Evolutionary conservation across 2,329 filamentous ascomycete genomes (phyloP).

Genomic region (Chrysosporium queenslandicum): DNA sequence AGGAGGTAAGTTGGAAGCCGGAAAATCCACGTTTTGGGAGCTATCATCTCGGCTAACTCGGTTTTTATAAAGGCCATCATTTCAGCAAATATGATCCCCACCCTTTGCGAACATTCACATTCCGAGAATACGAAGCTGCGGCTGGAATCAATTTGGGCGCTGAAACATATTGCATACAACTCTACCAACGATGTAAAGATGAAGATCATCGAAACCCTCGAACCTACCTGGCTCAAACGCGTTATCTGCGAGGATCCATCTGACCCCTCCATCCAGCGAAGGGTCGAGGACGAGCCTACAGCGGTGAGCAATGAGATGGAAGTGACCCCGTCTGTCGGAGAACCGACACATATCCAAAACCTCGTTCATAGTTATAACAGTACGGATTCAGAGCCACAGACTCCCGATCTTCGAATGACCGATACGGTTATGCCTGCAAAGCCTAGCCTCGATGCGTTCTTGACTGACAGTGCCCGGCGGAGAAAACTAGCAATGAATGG

Average conservation of each 20-base stretch:
- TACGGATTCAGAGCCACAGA: conserved; percentile 13
- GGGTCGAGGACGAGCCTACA: conserved; percentile 27
- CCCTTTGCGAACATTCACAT: conserved; percentile 74
- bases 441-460: conserved; percentile 30
- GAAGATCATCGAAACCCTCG: conserved; percentile 65
- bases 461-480: conserved; percentile 33
- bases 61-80: conserved; percentile 52
- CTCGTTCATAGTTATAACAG: conserved; percentile 29
- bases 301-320: conserved; percentile 15
- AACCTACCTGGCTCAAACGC: conserved; percentile 68
- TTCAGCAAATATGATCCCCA: conserved; percentile 61
- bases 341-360: conserved; percentile 51
- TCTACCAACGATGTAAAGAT: conserved; percentile 64
- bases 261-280: conserved; percentile 23
- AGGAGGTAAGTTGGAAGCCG: conserved; percentile 52
- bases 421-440: conserved; percentile 35
- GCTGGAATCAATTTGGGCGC: conserved; percentile 79
- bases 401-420: conserved; percentile 29
- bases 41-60: conserved; percentile 10
- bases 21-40: not conserved
- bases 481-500: conserved; percentile 45
- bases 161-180: conserved; percentile 78
- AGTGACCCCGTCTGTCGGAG: conserved; percentile 29
- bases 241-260: conserved; percentile 55
- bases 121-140: conserved; percentile 69